Base-by-base conservation (phyloP, 2,329 filamentous ascomycete genomes). In the Eurotiales sp. region DNA sequence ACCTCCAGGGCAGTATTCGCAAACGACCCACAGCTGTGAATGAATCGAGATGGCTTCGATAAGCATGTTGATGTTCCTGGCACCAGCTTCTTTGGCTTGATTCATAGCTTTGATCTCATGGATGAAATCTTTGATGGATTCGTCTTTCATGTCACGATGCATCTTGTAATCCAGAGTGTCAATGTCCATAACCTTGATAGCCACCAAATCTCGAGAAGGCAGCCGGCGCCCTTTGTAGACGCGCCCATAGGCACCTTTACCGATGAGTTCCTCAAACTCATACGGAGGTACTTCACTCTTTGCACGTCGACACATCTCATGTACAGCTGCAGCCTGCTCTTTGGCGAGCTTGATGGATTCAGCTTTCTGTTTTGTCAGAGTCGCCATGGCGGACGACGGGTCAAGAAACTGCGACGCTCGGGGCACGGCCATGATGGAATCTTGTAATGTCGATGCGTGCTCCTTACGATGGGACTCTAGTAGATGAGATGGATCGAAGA, bases 1-100 rank as follows among this genome's bases (percentile, higher is more conserved):
- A 47, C 83, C 83, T 57, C 83, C 83, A 22, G 82, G 82, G 55
- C 81, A 84, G 62, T 85, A 85, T 62, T 85, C 83, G 64, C 79
- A 83, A 50, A 86, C 76, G 55, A 86, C 77, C 83, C 83, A 86
- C 19, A 86, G 69, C 58, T 85, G 81, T 46, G 80, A 81, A 58
- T 85, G 81, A 19, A 85, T 77, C 3, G 81, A 77, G 40, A 84
- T 78, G 0, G 83, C 82, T 58, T 85, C 82, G 55, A 83, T 80
- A 36, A 86, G 76, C 54, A 80, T 76, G 55, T 85, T 86, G 59
- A 86, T 78, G 53, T 84, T 84, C 56, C 78, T 77, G 2, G 82
- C 82, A 34, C 77, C 79, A 52, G 79, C 78, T 57, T 84, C 81
- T 61, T 82, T 80, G 8, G 84, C 74, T 59, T 84, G 80, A 57